phyloP scores from a whole-genome alignment of 73 alveolate species.

The Breviolum minutum region DNA sequence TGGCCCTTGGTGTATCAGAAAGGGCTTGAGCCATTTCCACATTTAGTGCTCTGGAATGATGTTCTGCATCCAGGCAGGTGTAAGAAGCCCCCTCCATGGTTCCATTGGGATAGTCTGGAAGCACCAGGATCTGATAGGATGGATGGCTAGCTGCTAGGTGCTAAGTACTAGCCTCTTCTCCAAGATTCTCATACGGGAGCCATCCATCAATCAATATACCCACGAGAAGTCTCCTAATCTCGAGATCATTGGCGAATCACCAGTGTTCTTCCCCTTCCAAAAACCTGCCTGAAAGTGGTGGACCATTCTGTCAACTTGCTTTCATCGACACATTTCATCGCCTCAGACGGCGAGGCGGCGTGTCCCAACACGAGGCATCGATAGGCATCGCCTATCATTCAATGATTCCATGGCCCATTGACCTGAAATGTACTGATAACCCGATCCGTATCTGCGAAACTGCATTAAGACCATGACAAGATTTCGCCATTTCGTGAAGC shows the following conservation, averaged over 20 bases:
- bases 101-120: too few species aligned
- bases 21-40: too few species aligned
- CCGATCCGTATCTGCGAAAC: background rate
- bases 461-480: background rate
- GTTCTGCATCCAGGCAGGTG: background rate
- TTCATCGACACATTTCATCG: slow-evolving; percentile 54
- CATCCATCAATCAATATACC: background rate
- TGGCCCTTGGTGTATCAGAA: too few species aligned
- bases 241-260: background rate
- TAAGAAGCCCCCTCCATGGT: background rate
- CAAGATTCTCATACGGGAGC: too few species aligned
- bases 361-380: too few species aligned
- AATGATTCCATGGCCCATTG: too few species aligned
- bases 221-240: background rate
- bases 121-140: too few species aligned
- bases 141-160: too few species aligned
- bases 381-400: too few species aligned
- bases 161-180: too few species aligned
- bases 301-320: slow-evolving; percentile 61
- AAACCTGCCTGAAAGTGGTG: slow-evolving; percentile 31
- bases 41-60: too few species aligned
- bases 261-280: background rate
- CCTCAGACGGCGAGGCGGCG: background rate
- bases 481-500: slow-evolving; percentile 75
- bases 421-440: too few species aligned